Evolutionary conservation across 352 stramenopile genomes (phyloP), one percentile per base, ranked within the genome.

Genomic region (Phytophthora tentaculata): DNA sequence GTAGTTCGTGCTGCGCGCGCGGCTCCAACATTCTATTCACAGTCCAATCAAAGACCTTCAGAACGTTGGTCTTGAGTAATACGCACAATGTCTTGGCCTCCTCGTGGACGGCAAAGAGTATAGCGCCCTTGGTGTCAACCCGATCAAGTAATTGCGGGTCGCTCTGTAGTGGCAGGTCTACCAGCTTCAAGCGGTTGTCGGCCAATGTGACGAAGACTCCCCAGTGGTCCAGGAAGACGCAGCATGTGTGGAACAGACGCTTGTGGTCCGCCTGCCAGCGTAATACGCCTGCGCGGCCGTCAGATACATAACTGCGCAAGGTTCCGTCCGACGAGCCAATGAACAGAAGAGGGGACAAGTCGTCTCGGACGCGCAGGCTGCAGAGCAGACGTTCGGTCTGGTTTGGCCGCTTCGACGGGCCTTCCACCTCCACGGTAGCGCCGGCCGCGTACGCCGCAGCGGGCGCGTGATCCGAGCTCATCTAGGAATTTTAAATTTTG

Each of bases 1-100:
- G 58, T 24, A 95, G 53, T 9, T 94, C 84, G 56, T 92, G 83
- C 62, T 88, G 75, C 9, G 70, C 69, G 8, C 87, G 84, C 9
- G 82, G 47, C 43, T 88, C 75, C 24, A 94, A 71, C 24, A 73
- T 54, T 19, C 74, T 61, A 51, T 81, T 86, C 24, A 76, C 73
- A 1, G 78, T 94, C 85, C 87, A 94, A 74, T 95, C 85, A 58
- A 83, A 92, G 28, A 93, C 77, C 45, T 83, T 82, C 13, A 95
- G 60, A n/a, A 56, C 73, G 41, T 85, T 77, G 51, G 76, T 79
- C 75, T 95, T 93, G 16, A 85, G 76, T 23, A 92, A 43, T 17
- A 76, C 73, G 56, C 66, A 77, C 4, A 94, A 51, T 14, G 83
- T 78, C 26, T 84, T 84, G 10, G 74, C 70, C n/a, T 65, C 47